Conservation (phyloP, 139 green algal species). For the Chlorella sp. region DNA sequence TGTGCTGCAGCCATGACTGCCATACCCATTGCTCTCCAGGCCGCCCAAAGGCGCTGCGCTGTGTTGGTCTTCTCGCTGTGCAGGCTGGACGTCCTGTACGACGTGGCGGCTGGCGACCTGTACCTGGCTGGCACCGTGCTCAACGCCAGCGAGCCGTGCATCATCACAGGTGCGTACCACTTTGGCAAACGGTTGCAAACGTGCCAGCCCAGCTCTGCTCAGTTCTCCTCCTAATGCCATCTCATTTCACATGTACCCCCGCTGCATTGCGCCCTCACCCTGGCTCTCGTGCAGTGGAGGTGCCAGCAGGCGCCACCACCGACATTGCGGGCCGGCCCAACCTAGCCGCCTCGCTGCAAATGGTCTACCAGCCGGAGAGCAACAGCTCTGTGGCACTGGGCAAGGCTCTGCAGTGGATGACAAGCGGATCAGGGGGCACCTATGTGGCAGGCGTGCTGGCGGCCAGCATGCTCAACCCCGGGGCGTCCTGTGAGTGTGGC, state of each 20-base stretch:
- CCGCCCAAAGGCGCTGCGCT: no score
- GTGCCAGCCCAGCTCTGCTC: no score
- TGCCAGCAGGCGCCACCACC: not conserved
- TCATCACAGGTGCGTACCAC: no score
- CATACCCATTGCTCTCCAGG: no score
- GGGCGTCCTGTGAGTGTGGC: not conserved
- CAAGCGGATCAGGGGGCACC: not conserved
- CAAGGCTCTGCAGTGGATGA: not conserved
- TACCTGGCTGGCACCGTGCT: slow-evolving; percentile 1
- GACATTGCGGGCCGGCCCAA: not conserved
- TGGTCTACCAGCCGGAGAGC: not conserved
- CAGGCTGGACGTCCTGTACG: slow-evolving; percentile 10
- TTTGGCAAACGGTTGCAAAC: no score
- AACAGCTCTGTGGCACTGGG: not conserved
- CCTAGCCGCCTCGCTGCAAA: not conserved
- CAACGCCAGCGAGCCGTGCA: not conserved
- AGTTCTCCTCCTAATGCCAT: no score
- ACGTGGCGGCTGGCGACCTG: not conserved
- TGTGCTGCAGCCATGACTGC: no score
- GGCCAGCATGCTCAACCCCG: not conserved
- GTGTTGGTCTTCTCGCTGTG: not conserved
- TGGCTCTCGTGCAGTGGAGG: not conserved
- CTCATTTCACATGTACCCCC: no score
- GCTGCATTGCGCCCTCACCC: no score
- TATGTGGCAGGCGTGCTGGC: not conserved